A percentile compares a stretch with the other conserved stretches of the same genome.
phyloP scores from a whole-genome alignment of 371 early-diverging fungal species.

The Mortierella sp. region DNA sequence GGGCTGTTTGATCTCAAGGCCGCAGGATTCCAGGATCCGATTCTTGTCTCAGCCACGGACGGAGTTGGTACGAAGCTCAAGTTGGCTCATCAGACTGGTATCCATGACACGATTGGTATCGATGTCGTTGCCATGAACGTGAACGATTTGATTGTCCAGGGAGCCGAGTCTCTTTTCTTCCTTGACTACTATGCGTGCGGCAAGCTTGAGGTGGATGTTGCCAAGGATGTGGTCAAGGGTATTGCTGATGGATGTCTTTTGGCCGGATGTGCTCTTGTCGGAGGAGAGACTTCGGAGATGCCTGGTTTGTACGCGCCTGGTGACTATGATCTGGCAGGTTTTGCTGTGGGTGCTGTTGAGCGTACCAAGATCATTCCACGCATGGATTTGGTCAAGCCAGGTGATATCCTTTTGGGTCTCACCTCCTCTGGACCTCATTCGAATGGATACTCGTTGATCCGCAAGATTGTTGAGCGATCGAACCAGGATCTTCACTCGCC shows the following conservation, averaged over 20 bases:
- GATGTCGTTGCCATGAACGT: slow-evolving; percentile 99
- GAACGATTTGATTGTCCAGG: slow-evolving; percentile 98
- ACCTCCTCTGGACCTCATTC: slow-evolving; percentile 96
- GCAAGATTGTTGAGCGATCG: slow-evolving; percentile 84
- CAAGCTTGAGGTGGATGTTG: slow-evolving; percentile 91
- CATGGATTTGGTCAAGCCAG: slow-evolving; percentile 75
- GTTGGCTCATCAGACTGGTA: slow-evolving; percentile 87
- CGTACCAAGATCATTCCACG: slow-evolving; percentile 88
- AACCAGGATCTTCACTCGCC: slow-evolving; percentile 79
- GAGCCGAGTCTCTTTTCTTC: slow-evolving; percentile 98
- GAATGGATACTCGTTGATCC: slow-evolving; percentile 96
- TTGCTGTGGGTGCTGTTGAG: slow-evolving; percentile 97
- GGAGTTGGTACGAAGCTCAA: slow-evolving; percentile 99
- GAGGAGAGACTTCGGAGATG: slow-evolving; percentile 99
- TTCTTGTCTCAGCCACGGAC: slow-evolving; percentile 96
- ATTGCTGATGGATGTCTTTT: slow-evolving; percentile 94
- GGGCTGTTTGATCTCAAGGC: slow-evolving; percentile 96
- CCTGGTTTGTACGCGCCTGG: slow-evolving; percentile 91
- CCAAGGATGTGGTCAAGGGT: slow-evolving; percentile 91
- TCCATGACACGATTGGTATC: slow-evolving; percentile 93
- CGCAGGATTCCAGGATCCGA: slow-evolving; percentile 90
- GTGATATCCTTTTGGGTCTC: slow-evolving; percentile 91
- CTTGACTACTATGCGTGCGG: slow-evolving; percentile 97
- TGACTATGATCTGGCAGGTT: slow-evolving; percentile 97
- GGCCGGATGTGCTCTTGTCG: slow-evolving; percentile 95